A percentile compares a stretch with the other conserved stretches of the same genome.
Evolutionary conservation across 208 protist genomes (phyloP).

Genomic region (Vickermania ingenoplastis): DNA sequence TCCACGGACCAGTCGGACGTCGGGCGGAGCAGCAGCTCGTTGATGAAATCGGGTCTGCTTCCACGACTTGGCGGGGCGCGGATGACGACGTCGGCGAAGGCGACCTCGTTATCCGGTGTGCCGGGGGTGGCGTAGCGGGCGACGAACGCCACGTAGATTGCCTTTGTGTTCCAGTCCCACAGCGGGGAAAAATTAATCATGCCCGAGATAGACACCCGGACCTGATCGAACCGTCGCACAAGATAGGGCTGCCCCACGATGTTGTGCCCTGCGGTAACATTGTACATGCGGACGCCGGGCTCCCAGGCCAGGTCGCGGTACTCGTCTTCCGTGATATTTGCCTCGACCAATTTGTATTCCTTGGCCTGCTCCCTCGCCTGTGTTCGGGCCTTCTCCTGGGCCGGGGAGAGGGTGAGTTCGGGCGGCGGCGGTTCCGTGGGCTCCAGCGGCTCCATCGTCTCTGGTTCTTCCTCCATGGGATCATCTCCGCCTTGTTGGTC

Average conservation of each 20-base stretch:
- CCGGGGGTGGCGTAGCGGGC: constrained; percentile 33
- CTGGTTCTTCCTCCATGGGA: neutral
- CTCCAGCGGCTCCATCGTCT: neutral
- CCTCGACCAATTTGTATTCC: neutral
- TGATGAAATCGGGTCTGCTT: constrained; percentile 4
- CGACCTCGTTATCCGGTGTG: constrained; percentile 33
- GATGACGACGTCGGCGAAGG: constrained; percentile 40
- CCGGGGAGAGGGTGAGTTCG: neutral
- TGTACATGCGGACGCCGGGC: neutral
- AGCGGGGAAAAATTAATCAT: constrained; percentile 29
- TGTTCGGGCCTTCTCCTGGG: too few relatives aligned
- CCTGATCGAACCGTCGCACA: constrained; percentile 11
- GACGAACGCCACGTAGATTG: constrained; percentile 47
- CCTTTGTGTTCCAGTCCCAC: constrained; percentile 82
- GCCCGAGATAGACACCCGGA: constrained; percentile 25
- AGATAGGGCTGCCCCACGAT: neutral
- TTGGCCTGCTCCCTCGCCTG: too few relatives aligned
- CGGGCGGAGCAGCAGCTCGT: constrained; percentile 5
- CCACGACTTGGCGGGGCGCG: constrained; percentile 13
- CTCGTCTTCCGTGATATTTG: constrained; percentile 1
- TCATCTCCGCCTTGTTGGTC: neutral
- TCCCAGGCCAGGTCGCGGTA: neutral
- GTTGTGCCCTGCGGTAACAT: neutral
- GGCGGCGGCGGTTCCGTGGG: neutral
- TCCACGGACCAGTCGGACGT: neutral